Conservation (phyloP, 164 flowering plant genomes). For the Euptelea pleiosperma region DNA sequence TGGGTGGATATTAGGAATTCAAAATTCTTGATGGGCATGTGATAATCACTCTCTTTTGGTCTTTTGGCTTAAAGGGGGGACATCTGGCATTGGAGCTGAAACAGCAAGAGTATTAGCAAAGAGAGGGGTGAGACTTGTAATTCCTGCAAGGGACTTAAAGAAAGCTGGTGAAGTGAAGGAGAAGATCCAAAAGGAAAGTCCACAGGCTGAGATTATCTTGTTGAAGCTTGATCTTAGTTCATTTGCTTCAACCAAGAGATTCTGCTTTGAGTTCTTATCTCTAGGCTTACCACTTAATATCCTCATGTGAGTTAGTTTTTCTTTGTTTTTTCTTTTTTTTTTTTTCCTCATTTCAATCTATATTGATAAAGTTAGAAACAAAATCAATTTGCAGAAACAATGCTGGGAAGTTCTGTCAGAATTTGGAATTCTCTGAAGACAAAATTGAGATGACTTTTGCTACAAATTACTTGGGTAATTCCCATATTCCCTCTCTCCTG, state of each 20-base stretch:
- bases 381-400: constrained; percentile 68
- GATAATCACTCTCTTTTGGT: constrained; percentile 6
- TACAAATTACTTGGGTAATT: constrained; percentile 89
- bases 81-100: constrained; percentile 93
- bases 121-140: constrained; percentile 78
- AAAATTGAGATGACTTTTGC: constrained; percentile 96
- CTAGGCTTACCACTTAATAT: constrained; percentile 81
- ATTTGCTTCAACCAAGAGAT: constrained; percentile 70
- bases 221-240: constrained; percentile 87
- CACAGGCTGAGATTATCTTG: constrained; percentile 59
- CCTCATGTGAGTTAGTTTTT: constrained; percentile 58
- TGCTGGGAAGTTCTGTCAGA: constrained; percentile 80
- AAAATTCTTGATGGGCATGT: background rate
- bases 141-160: constrained; percentile 77
- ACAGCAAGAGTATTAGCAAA: constrained; percentile 90
- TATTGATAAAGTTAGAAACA: no score
- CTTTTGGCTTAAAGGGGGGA: constrained; percentile 50
- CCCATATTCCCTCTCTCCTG: background rate
- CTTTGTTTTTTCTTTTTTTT: background rate
- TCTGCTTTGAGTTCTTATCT: constrained; percentile 63
- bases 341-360: no score
- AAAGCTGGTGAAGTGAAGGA: constrained; percentile 62
- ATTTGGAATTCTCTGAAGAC: constrained; percentile 86
- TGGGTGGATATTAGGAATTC: background rate
- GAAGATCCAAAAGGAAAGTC: constrained; percentile 52